Evolutionary conservation across 129 eudicot genomes (phyloP).

Genomic region (Helianthus tuberosus): DNA sequence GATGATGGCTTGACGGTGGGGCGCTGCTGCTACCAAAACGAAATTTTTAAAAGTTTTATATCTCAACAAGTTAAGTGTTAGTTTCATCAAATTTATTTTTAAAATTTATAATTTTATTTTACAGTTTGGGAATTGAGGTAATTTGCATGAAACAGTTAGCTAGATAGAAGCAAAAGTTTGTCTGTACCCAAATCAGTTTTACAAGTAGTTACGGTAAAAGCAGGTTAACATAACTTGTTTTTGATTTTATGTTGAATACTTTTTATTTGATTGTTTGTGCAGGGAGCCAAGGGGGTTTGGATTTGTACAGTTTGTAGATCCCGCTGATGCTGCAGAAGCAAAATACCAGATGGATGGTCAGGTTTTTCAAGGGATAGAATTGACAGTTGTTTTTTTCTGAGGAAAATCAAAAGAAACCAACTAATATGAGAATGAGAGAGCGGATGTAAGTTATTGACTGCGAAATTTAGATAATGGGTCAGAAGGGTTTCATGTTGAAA

Average conservation of each 20-base stretch:
- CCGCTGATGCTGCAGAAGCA: constrained; percentile 60
- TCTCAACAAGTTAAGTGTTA: no score
- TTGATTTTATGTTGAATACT: background rate
- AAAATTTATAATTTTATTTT: no score
- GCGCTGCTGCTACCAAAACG: no score
- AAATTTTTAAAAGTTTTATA: no score
- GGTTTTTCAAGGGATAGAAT: constrained; percentile 48
- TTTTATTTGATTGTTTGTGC: constrained; percentile 15
- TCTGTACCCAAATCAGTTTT: background rate
- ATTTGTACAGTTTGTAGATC: constrained; percentile 76
- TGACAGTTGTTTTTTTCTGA: constrained; percentile 66
- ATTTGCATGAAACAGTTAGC: no score
- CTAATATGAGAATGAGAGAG: constrained; percentile 57
- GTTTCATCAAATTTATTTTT: no score
- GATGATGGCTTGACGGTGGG: no score
- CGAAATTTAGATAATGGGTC: background rate
- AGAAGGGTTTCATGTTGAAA: background rate
- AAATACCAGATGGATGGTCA: constrained; percentile 63
- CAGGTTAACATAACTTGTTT: constrained; percentile 1
- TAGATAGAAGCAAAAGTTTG: constrained; percentile 1
- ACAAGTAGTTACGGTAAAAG: constrained; percentile 15
- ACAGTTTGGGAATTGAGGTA: no score
- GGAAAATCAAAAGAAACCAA: no score
- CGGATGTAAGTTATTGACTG: constrained; percentile 33
- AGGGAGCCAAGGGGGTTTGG: constrained; percentile 83